Evolutionary conservation across 371 early-diverging fungal genomes (phyloP), one percentile per base, ranked within the genome.

Genomic region (Zancudomyces culisetae): DNA sequence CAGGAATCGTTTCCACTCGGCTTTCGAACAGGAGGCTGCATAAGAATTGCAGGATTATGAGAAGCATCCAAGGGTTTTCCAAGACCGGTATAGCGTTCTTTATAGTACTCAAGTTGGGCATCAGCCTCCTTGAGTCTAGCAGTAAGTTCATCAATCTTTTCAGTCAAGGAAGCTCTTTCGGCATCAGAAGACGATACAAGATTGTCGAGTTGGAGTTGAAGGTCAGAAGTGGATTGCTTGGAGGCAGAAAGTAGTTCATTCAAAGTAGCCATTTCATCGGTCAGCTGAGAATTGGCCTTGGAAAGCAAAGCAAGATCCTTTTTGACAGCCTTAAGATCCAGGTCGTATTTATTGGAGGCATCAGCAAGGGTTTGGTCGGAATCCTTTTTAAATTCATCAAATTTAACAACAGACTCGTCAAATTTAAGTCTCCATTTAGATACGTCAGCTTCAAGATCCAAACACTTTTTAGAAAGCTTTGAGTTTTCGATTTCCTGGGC

Each of bases 361-460:
- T n/a, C n/a, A n/a, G n/a, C n/a, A n/a, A n/a, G n/a, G n/a, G n/a
- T n/a, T n/a, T n/a, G n/a, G n/a, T n/a, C n/a, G 26, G 58, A 61
- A 1, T 49, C 54, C 18, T 56, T 58, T 40, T 63, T 56, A 54
- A 57, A 70, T 61, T 60, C 73, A 70, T 45, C 73, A 67, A 56
- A 39, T 10, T 58, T 60, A 8, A 56, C 53, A n/a, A 60, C 49
- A 29, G 48, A 21, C 23, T 52, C 61, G 47, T 58, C 58, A 40
- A 59, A 47, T 46, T 60, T 61, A 24, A 56, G 57, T 51, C 58
- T 70, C n/a, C 59, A 63, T 49, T 64, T 55, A 42, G 63, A 61
- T 18, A 70, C 52, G 4, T 41, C 45, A 66, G 29, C 23, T 10
- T 51, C 52, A 39, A 47, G 43, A 8, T 41, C 29, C n/a, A n/a